Evolutionary conservation across 345 rosid species (phyloP).

Genomic region (Hibiscus trionum): DNA sequence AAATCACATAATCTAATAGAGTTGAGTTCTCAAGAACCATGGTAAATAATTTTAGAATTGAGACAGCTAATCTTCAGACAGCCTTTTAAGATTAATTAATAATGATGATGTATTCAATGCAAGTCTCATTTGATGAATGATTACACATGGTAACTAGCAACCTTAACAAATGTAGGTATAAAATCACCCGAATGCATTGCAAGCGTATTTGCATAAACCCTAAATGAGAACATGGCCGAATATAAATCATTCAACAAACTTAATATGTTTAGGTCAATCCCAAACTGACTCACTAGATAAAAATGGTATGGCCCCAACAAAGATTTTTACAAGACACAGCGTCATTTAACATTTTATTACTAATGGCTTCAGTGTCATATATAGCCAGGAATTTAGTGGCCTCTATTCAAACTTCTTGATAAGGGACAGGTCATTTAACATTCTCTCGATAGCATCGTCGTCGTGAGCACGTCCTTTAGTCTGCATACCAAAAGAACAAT

Average conservation of each 20-base stretch:
- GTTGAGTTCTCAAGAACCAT: background rate
- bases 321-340: no score
- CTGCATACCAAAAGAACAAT: constrained; percentile 30
- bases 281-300: background rate
- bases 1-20: background rate
- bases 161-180: no score
- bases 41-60: background rate
- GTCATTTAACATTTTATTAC: background rate
- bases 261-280: background rate
- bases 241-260: no score
- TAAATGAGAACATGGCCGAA: no score
- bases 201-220: no score
- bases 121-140: no score
- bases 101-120: no score
- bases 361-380: background rate
- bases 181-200: no score
- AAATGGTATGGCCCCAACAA: background rate
- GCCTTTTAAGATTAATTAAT: no score
- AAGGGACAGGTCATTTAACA: constrained; percentile 79
- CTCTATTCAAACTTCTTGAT: constrained; percentile 79
- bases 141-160: no score
- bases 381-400: background rate
- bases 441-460: constrained; percentile 84
- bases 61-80: no score
- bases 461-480: constrained; percentile 76